Evolutionary conservation across 306 rosid species (phyloP), one percentile per base, ranked within the genome.

Genomic region (Castanea mollissima): DNA sequence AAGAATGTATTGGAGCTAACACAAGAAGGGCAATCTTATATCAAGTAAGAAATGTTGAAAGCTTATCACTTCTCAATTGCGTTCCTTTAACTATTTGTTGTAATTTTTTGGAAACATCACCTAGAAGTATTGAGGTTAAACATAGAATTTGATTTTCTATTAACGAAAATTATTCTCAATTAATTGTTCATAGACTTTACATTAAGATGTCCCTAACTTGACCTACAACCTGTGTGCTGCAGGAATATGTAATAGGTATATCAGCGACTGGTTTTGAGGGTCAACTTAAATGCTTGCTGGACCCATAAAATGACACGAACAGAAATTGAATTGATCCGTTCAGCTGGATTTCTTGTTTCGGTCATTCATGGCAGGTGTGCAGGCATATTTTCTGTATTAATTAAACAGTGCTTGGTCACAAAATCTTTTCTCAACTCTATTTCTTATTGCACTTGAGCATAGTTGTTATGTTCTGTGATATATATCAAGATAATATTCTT

Each of bases 211-310:
- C 74, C 55, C 81, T 69, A 62, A 80, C 51, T 75, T 79, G 71
- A 74, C 77, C 13, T 54, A 52, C 78, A 38, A 71, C 3, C 34
- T 5, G 2, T 63, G 69, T 78, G 80, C 84, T 80, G 83, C 96
- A 95, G 99, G 88, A 91, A 93, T 95, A 91, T 84, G 99, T 95
- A 63, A 89, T 87, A 69, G 88, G 90, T 25, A 90, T 95, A 83
- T 85, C 97, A 54, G 81, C 93, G 65, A 79, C 90, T 44, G 99
- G 98, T 77, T 91, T 95, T 4, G 91, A 85, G 46, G 98, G 99
- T 72, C 99, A 95, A 85, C 64, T 90, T 75, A 84, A 84, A 87
- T 87, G 98, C 97, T 65, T 93, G 99, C 79, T 93, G 98, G 99
- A 91, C 84, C 0, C 99, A 95, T 81, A 91, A 87, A 80, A 70